Evolutionary conservation across 2,329 filamentous ascomycete species (phyloP).

Genomic region (Podosphaera xanthii): DNA sequence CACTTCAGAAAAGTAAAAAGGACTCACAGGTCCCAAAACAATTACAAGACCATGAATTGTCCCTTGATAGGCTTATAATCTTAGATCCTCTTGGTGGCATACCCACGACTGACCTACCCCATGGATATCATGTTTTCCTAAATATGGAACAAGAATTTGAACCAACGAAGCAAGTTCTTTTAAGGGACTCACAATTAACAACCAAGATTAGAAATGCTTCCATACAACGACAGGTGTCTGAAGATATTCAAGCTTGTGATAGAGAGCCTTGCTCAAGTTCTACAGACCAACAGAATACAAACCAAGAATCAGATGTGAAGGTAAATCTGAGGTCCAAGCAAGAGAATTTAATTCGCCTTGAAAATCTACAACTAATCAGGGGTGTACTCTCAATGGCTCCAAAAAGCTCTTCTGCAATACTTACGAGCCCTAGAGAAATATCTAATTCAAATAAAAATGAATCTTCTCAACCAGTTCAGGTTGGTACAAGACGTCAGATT

Average conservation of each 20-base stretch:
- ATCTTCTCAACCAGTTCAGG: constrained; percentile 14
- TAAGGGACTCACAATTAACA: constrained; percentile 1
- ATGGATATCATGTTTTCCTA: constrained; percentile 61
- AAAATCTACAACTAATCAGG: constrained; percentile 53
- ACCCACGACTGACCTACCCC: constrained; percentile 36
- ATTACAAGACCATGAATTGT: constrained; percentile 21
- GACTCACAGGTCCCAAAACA: constrained; percentile 21
- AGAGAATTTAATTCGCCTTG: constrained; percentile 27
- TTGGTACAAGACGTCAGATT: constrained; percentile 30
- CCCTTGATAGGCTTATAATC: constrained; percentile 68
- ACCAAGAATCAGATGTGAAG: constrained; percentile 21
- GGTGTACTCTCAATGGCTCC: constrained; percentile 55
- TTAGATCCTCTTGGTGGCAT: constrained; percentile 74
- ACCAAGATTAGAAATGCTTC: neutral
- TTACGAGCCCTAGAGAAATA: constrained; percentile 70
- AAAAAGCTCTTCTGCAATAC: constrained; percentile 61
- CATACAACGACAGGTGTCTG: neutral
- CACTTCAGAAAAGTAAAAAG: constrained; percentile 20
- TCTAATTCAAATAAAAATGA: constrained; percentile 25
- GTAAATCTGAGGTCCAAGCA: constrained; percentile 3
- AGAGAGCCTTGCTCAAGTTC: neutral
- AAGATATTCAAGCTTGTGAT: neutral
- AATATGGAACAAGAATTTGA: constrained; percentile 82
- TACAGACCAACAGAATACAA: constrained; percentile 17
- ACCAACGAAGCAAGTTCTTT: constrained; percentile 39